Evolutionary conservation across 2,329 filamentous ascomycete species (phyloP), one percentile per base, ranked within the genome.

Genomic region (Remersonia thermophila): DNA sequence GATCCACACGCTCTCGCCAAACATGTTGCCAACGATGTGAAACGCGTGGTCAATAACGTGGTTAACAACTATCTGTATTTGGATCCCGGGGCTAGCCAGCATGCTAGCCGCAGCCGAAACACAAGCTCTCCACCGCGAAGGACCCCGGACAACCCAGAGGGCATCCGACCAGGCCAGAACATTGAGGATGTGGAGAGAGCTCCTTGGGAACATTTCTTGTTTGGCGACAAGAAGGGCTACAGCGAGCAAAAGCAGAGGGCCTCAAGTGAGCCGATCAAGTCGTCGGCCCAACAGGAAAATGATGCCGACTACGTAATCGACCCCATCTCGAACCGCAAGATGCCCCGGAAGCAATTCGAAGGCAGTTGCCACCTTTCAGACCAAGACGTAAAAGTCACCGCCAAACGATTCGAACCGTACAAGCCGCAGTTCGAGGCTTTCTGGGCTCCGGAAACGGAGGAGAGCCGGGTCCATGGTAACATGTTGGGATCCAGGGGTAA

Each of bases 321-420:
- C 38, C 71, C 72, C 3, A 73, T 77, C 40, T 73, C 71, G 12
- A 76, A 76, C 42, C 63, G 69, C 25, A 71, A 63, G 41, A 59
- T 71, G 3, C 2, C 34, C 31, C 39, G 38, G 16, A 25, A 27
- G 3, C 2, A 13, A 1, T 1, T n/a, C 4, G 31, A 28, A 6
- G 26, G 8, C 10, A 4, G 45, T 15, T 47, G 41, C 36, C 44
- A 44, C 2, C 38, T 42, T n/a, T 38, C 41, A 0, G 45, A 50
- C 4, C 37, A 43, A 7, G 42, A 35, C 8, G 30, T 23, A 16
- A 38, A 57, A n/a, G 49, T 50, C 3, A 49, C 51, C 9, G 42
- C 51, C 27, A 50, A 50, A 16, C 54, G 51, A 2, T 57, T 54
- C 46, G 55, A 55, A 36, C 41, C 51, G 2, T 59, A 62, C 38